A percentile compares a stretch with the other conserved stretches of the same genome.
These are phyloP conservation scores for Cetraspora pellucida DNA, from an alignment of 192 early-diverging fungal genomes.

Conservation along the genomic window DNA sequence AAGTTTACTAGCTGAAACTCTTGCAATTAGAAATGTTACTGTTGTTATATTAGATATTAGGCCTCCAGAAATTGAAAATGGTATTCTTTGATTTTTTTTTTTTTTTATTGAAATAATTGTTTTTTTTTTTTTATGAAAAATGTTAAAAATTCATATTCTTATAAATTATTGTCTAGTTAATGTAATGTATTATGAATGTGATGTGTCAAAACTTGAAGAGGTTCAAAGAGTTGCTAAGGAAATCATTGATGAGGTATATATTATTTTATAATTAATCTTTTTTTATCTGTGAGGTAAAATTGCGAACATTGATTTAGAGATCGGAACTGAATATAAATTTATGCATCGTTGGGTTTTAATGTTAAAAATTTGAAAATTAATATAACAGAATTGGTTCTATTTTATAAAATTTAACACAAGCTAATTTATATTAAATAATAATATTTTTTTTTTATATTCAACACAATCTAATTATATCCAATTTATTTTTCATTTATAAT, in stretches of 20 bases:
- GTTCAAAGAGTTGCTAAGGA: conserved; percentile 53
- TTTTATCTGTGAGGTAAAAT: neutral
- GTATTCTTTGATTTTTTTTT: neutral
- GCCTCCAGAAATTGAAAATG: conserved; percentile 42
- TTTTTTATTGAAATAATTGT: neutral
- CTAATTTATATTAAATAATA: too few relatives aligned
- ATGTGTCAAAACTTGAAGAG: conserved; percentile 52
- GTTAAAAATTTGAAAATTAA: too few relatives aligned
- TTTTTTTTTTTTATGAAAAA: neutral
- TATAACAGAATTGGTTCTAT: too few relatives aligned
- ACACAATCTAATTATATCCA: too few relatives aligned
- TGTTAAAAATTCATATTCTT: neutral
- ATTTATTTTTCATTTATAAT: too few relatives aligned
- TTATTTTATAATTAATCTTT: neutral
- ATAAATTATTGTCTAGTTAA: conserved; percentile 37
- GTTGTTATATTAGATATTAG: conserved; percentile 60
- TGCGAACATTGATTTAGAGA: too few relatives aligned
- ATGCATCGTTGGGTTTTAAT: too few relatives aligned
- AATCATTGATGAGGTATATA: conserved; percentile 46
- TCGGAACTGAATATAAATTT: too few relatives aligned
- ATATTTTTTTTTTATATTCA: too few relatives aligned
- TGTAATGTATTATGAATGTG: conserved; percentile 58
- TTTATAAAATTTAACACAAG: too few relatives aligned
- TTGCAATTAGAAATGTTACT: conserved; percentile 46
- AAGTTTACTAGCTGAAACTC: conserved; percentile 45